Evolutionary conservation across 2,329 filamentous ascomycete genomes (phyloP).

Genomic region (Penicillium sp.): DNA sequence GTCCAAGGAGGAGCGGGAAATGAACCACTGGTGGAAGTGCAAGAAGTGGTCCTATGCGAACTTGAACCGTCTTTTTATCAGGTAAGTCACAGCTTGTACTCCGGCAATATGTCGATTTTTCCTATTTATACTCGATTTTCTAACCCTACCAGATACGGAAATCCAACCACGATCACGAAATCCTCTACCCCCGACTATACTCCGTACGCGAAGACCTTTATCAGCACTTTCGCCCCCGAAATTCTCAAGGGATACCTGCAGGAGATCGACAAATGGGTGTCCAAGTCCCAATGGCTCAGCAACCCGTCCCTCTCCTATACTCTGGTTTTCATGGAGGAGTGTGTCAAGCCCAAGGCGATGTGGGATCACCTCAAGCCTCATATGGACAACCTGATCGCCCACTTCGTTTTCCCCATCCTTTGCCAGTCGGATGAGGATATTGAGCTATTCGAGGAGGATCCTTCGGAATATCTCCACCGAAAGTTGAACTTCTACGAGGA

Average conservation of each 20-base stretch:
- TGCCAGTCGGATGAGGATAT: constrained; percentile 90
- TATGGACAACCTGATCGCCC: constrained; percentile 85
- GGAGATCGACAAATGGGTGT: constrained; percentile 96
- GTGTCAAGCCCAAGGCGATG: constrained; percentile 94
- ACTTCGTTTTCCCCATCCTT: constrained; percentile 91
- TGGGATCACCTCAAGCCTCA: constrained; percentile 93
- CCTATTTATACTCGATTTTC: constrained; percentile 5
- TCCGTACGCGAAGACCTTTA: constrained; percentile 85
- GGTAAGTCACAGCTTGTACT: constrained; percentile 50
- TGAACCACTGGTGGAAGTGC: constrained; percentile 98
- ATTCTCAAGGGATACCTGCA: constrained; percentile 91
- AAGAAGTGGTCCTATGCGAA: constrained; percentile 99
- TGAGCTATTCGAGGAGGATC: constrained; percentile 89
- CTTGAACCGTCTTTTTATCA: constrained; percentile 88
- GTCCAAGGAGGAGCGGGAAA: constrained; percentile 77
- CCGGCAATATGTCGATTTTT: neutral
- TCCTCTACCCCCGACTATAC: constrained; percentile 70
- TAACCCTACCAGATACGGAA: constrained; percentile 67
- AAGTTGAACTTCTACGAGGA: constrained; percentile 99
- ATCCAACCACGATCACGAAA: constrained; percentile 69
- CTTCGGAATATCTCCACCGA: constrained; percentile 92
- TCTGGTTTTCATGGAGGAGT: constrained; percentile 92
- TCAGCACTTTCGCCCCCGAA: constrained; percentile 84
- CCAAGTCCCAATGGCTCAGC: constrained; percentile 90
- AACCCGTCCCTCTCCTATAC: constrained; percentile 91